Conservation (phyloP, 176 grass and related monocot genomes). For the Bromus sterilis region DNA sequence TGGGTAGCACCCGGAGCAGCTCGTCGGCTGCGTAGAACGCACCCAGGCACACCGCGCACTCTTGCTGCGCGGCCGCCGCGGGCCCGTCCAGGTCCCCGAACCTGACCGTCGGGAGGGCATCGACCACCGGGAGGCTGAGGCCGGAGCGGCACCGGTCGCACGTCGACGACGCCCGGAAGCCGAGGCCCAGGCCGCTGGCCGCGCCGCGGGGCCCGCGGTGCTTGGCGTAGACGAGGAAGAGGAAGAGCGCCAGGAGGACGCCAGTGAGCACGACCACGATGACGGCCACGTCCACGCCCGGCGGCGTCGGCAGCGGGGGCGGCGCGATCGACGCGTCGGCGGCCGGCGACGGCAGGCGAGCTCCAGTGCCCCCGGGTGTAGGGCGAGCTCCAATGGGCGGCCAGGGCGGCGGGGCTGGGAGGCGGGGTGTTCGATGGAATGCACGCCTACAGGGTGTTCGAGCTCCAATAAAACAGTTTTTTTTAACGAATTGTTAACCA, state of each 20-base stretch:
- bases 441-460: too few species aligned
- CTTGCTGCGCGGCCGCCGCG: not conserved
- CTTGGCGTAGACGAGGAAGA: slow-evolving; percentile 44
- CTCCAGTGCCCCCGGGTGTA: too few species aligned
- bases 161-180: slow-evolving; percentile 1
- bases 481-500: too few species aligned
- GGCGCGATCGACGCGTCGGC: not conserved
- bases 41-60: slow-evolving; percentile 45
- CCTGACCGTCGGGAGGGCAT: slow-evolving; percentile 12
- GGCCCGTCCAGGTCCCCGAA: not conserved
- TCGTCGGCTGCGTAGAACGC: slow-evolving; percentile 24
- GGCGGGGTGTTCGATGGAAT: too few species aligned
- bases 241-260: slow-evolving; percentile 24
- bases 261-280: slow-evolving; percentile 16
- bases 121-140: slow-evolving; percentile 2
- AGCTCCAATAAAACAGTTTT: too few species aligned
- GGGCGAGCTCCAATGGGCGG: too few species aligned
- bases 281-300: not conserved
- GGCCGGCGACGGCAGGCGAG: not conserved
- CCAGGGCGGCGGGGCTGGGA: too few species aligned
- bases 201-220: not conserved
- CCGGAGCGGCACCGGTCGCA: slow-evolving; percentile 21
- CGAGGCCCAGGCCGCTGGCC: not conserved
- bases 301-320: not conserved
- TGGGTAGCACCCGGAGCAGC: slow-evolving; percentile 38